Conservation (phyloP, 2,329 filamentous ascomycete genomes). For the Cladosporium sp. region DNA sequence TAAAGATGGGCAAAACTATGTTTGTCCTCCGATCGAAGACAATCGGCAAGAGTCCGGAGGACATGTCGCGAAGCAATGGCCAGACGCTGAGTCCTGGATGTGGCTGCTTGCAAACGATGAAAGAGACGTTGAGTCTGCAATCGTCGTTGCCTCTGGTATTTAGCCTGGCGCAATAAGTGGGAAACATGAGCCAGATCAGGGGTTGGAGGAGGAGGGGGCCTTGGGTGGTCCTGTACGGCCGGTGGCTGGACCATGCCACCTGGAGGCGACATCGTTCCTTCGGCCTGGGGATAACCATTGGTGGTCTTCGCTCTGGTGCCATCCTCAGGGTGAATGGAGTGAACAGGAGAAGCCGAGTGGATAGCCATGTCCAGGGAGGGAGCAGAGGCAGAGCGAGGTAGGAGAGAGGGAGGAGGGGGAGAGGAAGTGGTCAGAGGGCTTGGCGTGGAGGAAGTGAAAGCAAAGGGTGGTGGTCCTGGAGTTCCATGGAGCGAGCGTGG, state of each 20-base stretch:
- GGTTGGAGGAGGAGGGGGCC: not conserved
- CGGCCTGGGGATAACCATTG: not conserved
- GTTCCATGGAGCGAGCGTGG: conserved; percentile 20
- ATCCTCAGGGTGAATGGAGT: not conserved
- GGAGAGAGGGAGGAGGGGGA: not conserved
- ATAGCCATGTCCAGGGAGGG: conserved; percentile 13
- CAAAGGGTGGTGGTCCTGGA: conserved; percentile 11
- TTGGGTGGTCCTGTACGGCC: not conserved
- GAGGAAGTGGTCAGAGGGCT: conserved; percentile 3
- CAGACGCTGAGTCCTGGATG: conserved; percentile 63
- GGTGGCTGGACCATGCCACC: not conserved
- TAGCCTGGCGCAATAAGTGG: conserved; percentile 70
- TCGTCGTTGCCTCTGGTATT: conserved; percentile 77
- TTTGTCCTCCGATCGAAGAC: conserved; percentile 74
- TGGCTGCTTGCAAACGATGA: conserved; percentile 69
- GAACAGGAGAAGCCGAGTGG: conserved; percentile 9
- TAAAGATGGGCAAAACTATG: conserved; percentile 69
- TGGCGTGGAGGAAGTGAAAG: conserved; percentile 1
- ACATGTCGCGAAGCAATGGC: conserved; percentile 35
- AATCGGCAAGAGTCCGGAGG: conserved; percentile 70
- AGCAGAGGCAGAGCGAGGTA: conserved; percentile 18
- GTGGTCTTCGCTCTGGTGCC: not conserved
- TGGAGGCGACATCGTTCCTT: not conserved
- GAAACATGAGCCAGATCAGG: conserved; percentile 63
- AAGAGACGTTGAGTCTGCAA: conserved; percentile 67